These are phyloP conservation scores for Pyricularia sp. DNA, from an alignment of 2,329 filamentous ascomycete species.

Conservation along the genomic window DNA sequence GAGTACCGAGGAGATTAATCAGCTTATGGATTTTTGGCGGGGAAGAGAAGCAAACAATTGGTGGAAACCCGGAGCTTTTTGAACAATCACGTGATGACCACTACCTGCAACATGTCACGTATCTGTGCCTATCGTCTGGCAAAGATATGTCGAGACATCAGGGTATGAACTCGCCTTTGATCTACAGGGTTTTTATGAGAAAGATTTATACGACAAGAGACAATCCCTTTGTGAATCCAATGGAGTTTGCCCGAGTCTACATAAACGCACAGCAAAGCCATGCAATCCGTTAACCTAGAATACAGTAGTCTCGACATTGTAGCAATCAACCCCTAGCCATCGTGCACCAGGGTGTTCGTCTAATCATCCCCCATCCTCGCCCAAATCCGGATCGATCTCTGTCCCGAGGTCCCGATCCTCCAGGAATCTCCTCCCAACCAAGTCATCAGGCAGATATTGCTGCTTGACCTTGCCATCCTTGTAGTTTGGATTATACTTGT, in stretches of 20 bases:
- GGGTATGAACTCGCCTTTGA: not conserved
- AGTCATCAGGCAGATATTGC: conserved; percentile 73
- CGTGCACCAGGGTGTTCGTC: not conserved
- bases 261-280: not conserved
- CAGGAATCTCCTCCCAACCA: conserved; percentile 60
- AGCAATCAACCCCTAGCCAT: not conserved
- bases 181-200: not conserved
- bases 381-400: conserved; percentile 58
- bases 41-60: not conserved
- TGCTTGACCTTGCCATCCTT: conserved; percentile 68
- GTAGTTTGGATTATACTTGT: conserved; percentile 95
- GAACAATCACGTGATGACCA: not conserved
- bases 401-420: conserved; percentile 70
- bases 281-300: not conserved
- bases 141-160: not conserved
- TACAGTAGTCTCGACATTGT: not conserved
- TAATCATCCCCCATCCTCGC: conserved; percentile 14
- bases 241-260: not conserved
- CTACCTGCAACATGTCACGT: not conserved
- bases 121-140: not conserved
- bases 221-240: not conserved
- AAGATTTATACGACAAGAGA: not conserved
- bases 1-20: too few species aligned
- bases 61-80: not conserved
- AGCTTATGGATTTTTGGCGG: not conserved